Conservation (phyloP, 179 eudicot genomes). For the Carnegiea gigantea region DNA sequence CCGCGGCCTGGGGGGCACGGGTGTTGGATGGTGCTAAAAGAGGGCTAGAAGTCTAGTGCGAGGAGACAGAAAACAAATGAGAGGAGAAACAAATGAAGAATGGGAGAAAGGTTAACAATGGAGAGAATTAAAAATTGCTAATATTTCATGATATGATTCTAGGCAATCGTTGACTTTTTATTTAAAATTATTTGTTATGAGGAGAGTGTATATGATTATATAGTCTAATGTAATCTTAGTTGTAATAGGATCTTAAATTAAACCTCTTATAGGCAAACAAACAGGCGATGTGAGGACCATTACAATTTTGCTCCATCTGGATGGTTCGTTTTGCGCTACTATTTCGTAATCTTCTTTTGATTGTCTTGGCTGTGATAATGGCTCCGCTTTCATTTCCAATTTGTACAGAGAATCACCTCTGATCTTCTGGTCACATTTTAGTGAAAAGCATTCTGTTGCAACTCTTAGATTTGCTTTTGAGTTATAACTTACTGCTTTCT, state of each 20-base stretch:
- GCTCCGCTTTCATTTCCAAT: neutral
- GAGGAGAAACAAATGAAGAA: too few species aligned
- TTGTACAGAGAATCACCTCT: neutral
- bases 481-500: slow-evolving; percentile 1
- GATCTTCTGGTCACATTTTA: neutral
- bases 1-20: too few species aligned
- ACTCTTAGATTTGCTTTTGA: neutral
- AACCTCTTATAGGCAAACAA: neutral
- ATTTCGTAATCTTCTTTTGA: neutral
- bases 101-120: too few species aligned
- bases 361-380: neutral
- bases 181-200: too few species aligned
- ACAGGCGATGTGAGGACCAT: neutral
- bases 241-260: neutral
- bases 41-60: too few species aligned
- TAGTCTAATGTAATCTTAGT: too few species aligned
- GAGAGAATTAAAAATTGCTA: too few species aligned
- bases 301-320: neutral
- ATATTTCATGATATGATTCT: too few species aligned
- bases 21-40: too few species aligned
- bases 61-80: too few species aligned
- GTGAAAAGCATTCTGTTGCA: neutral
- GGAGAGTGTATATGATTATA: too few species aligned
- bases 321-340: neutral
- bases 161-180: too few species aligned